Evolutionary conservation across 306 rosid genomes (phyloP), one percentile per base, ranked within the genome.

Genomic region (Echinosophora koreensis): DNA sequence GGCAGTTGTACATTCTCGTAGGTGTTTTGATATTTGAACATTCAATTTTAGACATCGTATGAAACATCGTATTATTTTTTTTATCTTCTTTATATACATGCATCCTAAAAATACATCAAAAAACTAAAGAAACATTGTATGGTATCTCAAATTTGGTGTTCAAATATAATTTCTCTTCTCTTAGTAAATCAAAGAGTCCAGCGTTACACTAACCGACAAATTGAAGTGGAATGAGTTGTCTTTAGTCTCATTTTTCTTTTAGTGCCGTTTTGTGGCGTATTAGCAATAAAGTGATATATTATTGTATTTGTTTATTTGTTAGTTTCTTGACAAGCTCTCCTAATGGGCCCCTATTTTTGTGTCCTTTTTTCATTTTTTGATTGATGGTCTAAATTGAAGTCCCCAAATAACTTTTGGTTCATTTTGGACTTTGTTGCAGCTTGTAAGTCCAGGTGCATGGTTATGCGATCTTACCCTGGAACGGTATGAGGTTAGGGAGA

Each of bases 401-500:
- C 17, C 46, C 11, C 42, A 42, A 35, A 13, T 77, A 71, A 64
- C 27, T 47, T 34, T 50, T 69, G 17, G 6, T 65, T 37, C 18
- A 13, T 32, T 66, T 71, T 32, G 78, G 15, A 13, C 9, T 52
- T 76, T 75, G 50, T 83, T 35, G 42, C 90, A 90, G 94, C 69
- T 84, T 44, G 97, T 92, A 4, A 90, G 95, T 68, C 98, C 97
- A 17, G 98, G 98, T 3, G 78, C 96, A 16, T 92, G 95, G 94
- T 76, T 94, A 1, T 92, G 91, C 22, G 97, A 94, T 82, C 88
- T 94, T 72, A 89, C 93, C 57, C 79, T 92, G 13, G 97, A 94
- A 60, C 89, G 97, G 39, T 94, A 94, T 22, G 97, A 94, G 77
- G 98, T 94, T 66, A 85, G 97, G 82, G 98, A 94, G 93, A 94